Evolutionary conservation across 2,329 filamentous ascomycete genomes (phyloP), one percentile per base, ranked within the genome.

Genomic region (Lasiodiplodia sp.): DNA sequence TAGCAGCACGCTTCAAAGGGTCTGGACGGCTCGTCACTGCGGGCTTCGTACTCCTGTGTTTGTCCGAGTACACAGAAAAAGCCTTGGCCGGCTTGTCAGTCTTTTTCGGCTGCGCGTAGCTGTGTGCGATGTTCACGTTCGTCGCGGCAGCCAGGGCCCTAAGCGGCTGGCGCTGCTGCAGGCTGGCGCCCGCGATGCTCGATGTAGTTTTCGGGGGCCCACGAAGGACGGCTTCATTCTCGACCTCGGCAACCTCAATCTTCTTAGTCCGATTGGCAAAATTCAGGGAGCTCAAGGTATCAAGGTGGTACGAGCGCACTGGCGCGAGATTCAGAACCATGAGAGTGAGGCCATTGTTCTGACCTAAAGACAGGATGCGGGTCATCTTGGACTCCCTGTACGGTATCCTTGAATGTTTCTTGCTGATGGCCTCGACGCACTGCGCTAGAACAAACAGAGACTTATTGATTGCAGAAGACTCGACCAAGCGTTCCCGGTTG

Each of bases 371-470:
- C 31, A 98, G 82, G 67, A 98, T 97, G 57, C 95, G 88, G 0
- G 96, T 98, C 95, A 98, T 97, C 84, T 98, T 97, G 66, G 92
- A 96, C 78, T 97, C 95, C 68, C 95, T 87, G 79, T 97, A 98
- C 0, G 96, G 95, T 75, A 98, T 95, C 40, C 95, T 88, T 73
- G 81, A 79, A 70, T 90, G 87, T 75, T 90, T 90, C 77, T 88
- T 89, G 75, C 91, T 92, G 77, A 98, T 98, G 68, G 95, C 95
- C 77, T 98, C 95, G 66, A 98, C 95, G 75, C 95, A 98, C 78
- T 97, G 94, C 53, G 93, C 95, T 60, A 98, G 83, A 21, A 97
- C 94, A 75, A 98, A 98, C 7, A 98, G 85, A 71, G 93, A 96
- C 83, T 97, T 98, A 86, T 98, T 98, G 84, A 98, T 98, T 75